These are phyloP conservation scores for Berkeleyomyces basicola DNA, from an alignment of 2,329 filamentous ascomycete species.

Conservation along the genomic window DNA sequence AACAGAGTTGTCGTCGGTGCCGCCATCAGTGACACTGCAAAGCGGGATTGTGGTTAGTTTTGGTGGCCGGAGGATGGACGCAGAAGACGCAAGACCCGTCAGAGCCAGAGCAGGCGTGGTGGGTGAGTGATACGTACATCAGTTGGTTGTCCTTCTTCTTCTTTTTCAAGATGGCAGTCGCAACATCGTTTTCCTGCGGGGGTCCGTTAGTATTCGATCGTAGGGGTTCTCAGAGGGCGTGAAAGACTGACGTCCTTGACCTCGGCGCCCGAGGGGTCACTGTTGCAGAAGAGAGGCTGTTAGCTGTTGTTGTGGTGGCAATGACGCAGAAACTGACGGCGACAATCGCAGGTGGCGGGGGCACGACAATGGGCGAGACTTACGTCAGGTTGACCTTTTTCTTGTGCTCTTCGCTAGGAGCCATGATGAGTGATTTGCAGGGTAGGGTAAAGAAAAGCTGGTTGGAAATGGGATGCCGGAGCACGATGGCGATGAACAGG, in stretches of 20 bases:
- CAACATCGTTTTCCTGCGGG: constrained; percentile 64
- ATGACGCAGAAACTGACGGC: background rate
- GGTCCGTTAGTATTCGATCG: constrained; percentile 20
- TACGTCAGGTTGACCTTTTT: constrained; percentile 74
- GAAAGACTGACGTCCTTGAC: constrained; percentile 52
- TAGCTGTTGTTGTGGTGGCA: constrained; percentile 19
- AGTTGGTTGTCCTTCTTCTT: constrained; percentile 99
- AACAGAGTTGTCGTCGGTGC: constrained; percentile 99
- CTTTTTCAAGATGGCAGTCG: constrained; percentile 97
- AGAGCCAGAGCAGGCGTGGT: background rate
- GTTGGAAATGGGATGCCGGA: background rate
- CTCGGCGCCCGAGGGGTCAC: constrained; percentile 79
- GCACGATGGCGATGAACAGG: background rate
- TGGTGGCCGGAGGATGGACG: background rate
- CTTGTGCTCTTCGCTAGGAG: constrained; percentile 46
- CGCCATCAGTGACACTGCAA: constrained; percentile 82
- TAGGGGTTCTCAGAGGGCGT: background rate
- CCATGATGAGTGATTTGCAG: constrained; percentile 39
- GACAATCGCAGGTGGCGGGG: background rate
- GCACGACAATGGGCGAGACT: constrained; percentile 21
- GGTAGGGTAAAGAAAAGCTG: background rate
- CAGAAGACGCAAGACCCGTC: background rate
- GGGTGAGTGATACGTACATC: constrained; percentile 46
- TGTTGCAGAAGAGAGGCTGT: constrained; percentile 25
- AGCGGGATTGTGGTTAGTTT: background rate